These are phyloP conservation scores for Zasmidium cellare DNA, from an alignment of 2,329 filamentous ascomycete species.

Conservation along the genomic window DNA sequence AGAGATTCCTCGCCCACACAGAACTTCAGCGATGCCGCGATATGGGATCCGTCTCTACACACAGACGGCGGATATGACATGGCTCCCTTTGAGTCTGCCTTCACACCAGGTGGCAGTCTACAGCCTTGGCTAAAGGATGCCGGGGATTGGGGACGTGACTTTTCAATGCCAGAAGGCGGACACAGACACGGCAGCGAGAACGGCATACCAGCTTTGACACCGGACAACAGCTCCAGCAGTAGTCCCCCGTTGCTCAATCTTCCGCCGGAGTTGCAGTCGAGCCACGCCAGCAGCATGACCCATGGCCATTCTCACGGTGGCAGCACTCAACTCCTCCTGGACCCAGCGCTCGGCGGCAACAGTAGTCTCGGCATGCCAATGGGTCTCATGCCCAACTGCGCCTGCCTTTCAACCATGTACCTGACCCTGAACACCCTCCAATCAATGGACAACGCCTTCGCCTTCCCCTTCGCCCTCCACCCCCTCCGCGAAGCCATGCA, in stretches of 20 bases:
- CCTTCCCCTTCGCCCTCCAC: slow-evolving; percentile 46
- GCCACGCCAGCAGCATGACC: slow-evolving; percentile 6
- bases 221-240: slow-evolving; percentile 22
- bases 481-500: slow-evolving; percentile 44
- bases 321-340: slow-evolving; percentile 14
- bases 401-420: slow-evolving; percentile 49
- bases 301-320: slow-evolving; percentile 1
- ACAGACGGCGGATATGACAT: slow-evolving; percentile 7
- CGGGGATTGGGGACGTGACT: slow-evolving; percentile 13
- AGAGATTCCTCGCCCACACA: slow-evolving; percentile 5
- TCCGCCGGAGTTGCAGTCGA: slow-evolving; percentile 15
- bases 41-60: background rate
- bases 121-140: slow-evolving; percentile 24
- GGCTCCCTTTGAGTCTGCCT: slow-evolving; percentile 16
- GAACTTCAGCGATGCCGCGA: background rate
- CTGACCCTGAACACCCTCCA: slow-evolving; percentile 45
- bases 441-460: slow-evolving; percentile 34
- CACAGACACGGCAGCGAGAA: background rate
- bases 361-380: slow-evolving; percentile 10
- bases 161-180: slow-evolving; percentile 1
- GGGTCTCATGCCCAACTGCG: slow-evolving; percentile 34
- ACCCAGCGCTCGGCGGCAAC: slow-evolving; percentile 12
- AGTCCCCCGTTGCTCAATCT: slow-evolving; percentile 18
- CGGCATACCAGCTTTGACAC: slow-evolving; percentile 21
- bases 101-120: slow-evolving; percentile 22